These are phyloP conservation scores for Handroanthus guayacan DNA, from an alignment of 257 asterid species.

Conservation along the genomic window DNA sequence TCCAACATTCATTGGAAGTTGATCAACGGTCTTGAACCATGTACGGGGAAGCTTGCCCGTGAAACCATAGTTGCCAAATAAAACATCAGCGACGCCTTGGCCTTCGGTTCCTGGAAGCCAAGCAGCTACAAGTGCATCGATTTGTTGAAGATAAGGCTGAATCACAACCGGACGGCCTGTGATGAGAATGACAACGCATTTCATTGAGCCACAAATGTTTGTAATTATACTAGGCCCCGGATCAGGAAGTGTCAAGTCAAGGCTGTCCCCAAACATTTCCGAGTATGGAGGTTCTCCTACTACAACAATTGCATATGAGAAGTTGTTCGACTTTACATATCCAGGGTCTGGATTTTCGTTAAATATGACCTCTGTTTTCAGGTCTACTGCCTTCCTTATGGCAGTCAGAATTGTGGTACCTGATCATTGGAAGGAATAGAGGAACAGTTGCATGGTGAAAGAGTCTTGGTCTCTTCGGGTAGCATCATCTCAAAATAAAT, in stretches of 20 bases:
- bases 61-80: conserved; percentile 50
- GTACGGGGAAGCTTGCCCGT: conserved; percentile 47
- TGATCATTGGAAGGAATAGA: not conserved
- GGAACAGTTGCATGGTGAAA: not conserved
- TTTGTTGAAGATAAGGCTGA: conserved; percentile 37
- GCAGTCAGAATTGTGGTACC: conserved; percentile 49
- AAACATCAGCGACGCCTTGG: conserved; percentile 53
- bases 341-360: conserved; percentile 42
- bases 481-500: too few species aligned
- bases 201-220: conserved; percentile 45
- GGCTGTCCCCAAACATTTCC: conserved; percentile 51
- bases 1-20: conserved; percentile 58
- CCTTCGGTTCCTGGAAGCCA: conserved; percentile 61
- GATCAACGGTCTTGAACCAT: conserved; percentile 54
- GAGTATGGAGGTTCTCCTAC: conserved; percentile 57
- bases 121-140: conserved; percentile 52
- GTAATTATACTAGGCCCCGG: conserved; percentile 41
- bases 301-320: conserved; percentile 55
- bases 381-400: conserved; percentile 34
- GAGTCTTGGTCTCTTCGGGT: too few species aligned
- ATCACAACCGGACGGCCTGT: conserved; percentile 57
- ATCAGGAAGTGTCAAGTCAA: conserved; percentile 49
- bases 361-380: conserved; percentile 37
- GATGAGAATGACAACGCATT: conserved; percentile 50
- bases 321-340: conserved; percentile 36